Base-by-base conservation (phyloP, 202 grass and related monocot genomes). In the Digitaria exilis region DNA sequence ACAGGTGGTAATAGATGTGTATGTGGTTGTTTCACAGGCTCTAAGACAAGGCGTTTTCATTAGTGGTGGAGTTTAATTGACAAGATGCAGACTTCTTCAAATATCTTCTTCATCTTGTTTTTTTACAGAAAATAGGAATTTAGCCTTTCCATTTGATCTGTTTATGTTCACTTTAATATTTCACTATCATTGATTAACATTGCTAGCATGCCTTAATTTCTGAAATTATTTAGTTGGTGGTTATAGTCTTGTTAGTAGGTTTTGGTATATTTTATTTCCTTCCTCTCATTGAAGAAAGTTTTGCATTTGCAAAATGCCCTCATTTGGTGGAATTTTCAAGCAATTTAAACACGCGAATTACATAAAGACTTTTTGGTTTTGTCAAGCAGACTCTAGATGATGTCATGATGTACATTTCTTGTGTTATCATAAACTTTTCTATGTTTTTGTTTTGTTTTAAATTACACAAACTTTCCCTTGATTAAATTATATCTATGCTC, bases 1-100 rank as follows among this genome's bases (percentile, higher is more conserved):
- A 93, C 90, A 98, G 92, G 90, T 90, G 77, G 87, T 88, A 79
- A 80, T 85, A 87, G 69, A 80, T 77, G 42, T 79, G 52, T 58
- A 14, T 81, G 37, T 82, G 63, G 65, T 49, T 78, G 82, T 89
- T 87, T 81, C 75, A 87, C 87, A 91, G 89, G 89, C 70, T 81
- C 85, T 73, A 13, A 75, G 59, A 65, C 63, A 72, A 76, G 41
- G 68, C 61, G 84, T 81, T 76, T 65, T 42, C 79, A 63, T 50
- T 50, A 52, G 21, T 46, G 48, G 42, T 81, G 79, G 73, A 66
- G 72, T 78, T 71, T 81, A 77, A 51, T 31, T 86, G 64, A 88
- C 71, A 61, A 67, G 83, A 85, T 85, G 45, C 52, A 31, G 61
- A 34, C 45, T 67, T 84, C 76, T 77, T 80, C 21, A 25, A 61